A percentile compares a stretch with the other conserved stretches of the same genome.
Evolutionary conservation across 805 yeast species (phyloP).

Genomic region (Yamadazyma scolyti): DNA sequence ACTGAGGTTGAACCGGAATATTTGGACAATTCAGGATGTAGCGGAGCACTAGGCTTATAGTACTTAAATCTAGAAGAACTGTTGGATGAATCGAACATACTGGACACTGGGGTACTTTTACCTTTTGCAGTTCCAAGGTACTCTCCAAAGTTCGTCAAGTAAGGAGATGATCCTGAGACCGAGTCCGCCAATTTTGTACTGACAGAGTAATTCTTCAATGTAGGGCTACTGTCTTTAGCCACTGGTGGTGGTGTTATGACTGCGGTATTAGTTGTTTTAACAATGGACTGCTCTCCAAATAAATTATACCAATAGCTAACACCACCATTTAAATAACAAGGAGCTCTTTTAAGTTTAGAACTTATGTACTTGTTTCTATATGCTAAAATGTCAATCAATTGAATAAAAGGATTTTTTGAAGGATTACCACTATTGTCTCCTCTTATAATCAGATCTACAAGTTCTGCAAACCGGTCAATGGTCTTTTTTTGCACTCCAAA

Average conservation of each 20-base stretch:
- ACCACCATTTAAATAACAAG: conserved; percentile 36
- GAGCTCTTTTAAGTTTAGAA: conserved; percentile 28
- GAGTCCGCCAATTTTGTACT: conserved; percentile 5
- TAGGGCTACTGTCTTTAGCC: conserved; percentile 2
- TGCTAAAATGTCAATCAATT: conserved; percentile 37
- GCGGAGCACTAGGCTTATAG: conserved; percentile 9
- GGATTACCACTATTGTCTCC: conserved; percentile 35
- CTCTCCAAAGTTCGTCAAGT: conserved; percentile 28
- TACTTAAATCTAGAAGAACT: neutral
- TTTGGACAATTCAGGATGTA: conserved; percentile 7
- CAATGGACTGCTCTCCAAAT: conserved; percentile 24
- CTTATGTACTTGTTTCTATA: conserved; percentile 30
- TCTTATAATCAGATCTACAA: conserved; percentile 31
- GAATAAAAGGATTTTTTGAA: conserved; percentile 53
- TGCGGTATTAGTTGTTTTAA: conserved; percentile 11
- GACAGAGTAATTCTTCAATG: neutral
- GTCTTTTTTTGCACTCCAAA: conserved; percentile 26
- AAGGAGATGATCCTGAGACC: conserved; percentile 15
- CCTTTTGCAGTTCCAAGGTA: conserved; percentile 25
- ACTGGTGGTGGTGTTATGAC: conserved; percentile 17
- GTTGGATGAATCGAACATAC: conserved; percentile 7
- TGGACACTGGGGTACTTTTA: conserved; percentile 16
- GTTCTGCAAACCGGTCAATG: conserved; percentile 26
- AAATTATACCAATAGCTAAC: conserved; percentile 27
- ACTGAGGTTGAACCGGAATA: conserved; percentile 1